These are phyloP conservation scores for Scheffersomyces titani DNA, from an alignment of 1,139 yeast genomes.

Conservation along the genomic window DNA sequence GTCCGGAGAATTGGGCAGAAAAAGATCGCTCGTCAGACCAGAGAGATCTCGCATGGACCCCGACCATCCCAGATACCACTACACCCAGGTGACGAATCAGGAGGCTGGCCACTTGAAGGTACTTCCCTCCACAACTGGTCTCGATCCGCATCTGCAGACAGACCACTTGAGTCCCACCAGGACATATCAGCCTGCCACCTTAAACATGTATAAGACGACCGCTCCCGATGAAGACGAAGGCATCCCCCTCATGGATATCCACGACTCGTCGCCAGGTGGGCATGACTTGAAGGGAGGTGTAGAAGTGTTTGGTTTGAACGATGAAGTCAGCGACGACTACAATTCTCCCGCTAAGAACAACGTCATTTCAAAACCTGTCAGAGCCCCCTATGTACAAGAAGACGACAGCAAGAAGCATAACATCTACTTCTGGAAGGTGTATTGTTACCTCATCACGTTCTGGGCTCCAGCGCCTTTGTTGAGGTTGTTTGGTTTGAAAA, in stretches of 20 bases:
- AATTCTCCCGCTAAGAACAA: conserved; percentile 27
- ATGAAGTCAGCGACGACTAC: conserved; percentile 41
- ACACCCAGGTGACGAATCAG: conserved; percentile 78
- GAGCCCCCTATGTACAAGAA: conserved; percentile 7
- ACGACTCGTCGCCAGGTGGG: conserved; percentile 13
- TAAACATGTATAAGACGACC: not conserved
- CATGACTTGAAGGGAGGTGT: conserved; percentile 37
- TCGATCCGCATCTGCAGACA: conserved; percentile 50
- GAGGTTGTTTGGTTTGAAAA: conserved; percentile 71
- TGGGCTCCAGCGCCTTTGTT: conserved; percentile 88
- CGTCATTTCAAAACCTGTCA: conserved; percentile 23
- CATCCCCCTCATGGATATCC: conserved; percentile 47
- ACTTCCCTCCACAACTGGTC: conserved; percentile 74
- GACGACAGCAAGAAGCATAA: conserved; percentile 22
- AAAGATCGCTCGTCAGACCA: conserved; percentile 74
- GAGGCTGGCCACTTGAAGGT: conserved; percentile 62
- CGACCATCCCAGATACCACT: conserved; percentile 75
- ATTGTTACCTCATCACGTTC: conserved; percentile 78
- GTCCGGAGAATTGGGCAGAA: conserved; percentile 51
- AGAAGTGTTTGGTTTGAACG: conserved; percentile 62
- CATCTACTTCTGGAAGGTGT: conserved; percentile 75
- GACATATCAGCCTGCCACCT: conserved; percentile 1
- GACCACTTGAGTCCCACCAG: conserved; percentile 5
- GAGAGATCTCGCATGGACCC: conserved; percentile 72
- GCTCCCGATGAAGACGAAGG: conserved; percentile 35